A percentile compares a stretch with the other conserved stretches of the same genome.
These are phyloP conservation scores for Sphagnum contortum DNA, from an alignment of 225 moss, liverwort and hornwort genomes.

Conservation along the genomic window DNA sequence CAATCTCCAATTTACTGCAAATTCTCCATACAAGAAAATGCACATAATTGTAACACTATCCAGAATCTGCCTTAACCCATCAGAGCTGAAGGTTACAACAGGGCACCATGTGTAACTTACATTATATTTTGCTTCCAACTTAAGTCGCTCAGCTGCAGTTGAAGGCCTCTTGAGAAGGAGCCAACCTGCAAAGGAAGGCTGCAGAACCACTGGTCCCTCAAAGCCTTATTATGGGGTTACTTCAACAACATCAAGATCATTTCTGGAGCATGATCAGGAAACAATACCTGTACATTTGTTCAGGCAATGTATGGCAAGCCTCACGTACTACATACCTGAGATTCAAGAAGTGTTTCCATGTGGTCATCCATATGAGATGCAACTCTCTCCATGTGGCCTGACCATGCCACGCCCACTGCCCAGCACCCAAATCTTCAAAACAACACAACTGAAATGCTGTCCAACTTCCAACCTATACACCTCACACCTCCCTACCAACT, in stretches of 20 bases:
- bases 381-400: slow-evolving; percentile 28
- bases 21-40: no score
- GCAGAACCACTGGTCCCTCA: not conserved
- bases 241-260: not conserved
- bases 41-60: no score
- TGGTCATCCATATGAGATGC: slow-evolving; percentile 18
- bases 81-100: no score
- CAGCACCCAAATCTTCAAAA: slow-evolving; percentile 1
- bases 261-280: not conserved
- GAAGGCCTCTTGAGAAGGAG: not conserved
- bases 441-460: not conserved
- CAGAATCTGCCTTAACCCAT: no score
- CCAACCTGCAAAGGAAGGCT: slow-evolving; percentile 2
- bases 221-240: not conserved
- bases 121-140: not conserved
- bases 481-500: not conserved
- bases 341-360: slow-evolving; percentile 12
- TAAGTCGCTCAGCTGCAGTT: not conserved
- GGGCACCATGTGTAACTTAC: no score
- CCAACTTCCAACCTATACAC: slow-evolving; percentile 9
- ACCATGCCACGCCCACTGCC: slow-evolving; percentile 20
- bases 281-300: not conserved
- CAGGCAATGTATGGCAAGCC: no score
- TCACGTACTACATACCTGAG: slow-evolving; percentile 13
- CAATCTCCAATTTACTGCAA: no score